Evolutionary conservation across 129 eudicot species (phyloP), one percentile per base, ranked within the genome.

Genomic region (Solidago caesia): DNA sequence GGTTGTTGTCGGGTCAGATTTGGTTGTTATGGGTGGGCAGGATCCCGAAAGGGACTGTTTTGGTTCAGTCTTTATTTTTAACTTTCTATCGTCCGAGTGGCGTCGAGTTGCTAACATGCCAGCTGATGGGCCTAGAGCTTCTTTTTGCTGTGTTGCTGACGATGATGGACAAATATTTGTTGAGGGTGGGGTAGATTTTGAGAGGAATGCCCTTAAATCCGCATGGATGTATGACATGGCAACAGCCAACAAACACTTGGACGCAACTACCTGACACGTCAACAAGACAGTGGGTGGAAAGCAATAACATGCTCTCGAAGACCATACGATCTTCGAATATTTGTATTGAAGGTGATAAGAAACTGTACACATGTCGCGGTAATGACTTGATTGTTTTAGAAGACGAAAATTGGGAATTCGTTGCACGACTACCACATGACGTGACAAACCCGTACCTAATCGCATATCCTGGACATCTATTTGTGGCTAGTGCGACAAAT

Each of bases 11-110:
- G 92, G 97, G 83, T 70, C 72, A 77, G 70, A 79, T 68, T 76
- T 91, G 8, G 89, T 91, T 70, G 84, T 88, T 55, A 68, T 88
- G 78, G 97, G 92, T 52, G 97, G 97, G 86, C 81, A 81, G 70
- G 74, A 84, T 80, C 88, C 88, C 73, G 15, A 0, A 78, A 86
- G 87, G 88, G 84, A 74, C n/a, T 87, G 81, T 52, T 70, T 76
- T 2, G 65, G 43, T 47, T 73, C 68, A 11, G 92, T 91, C 1
- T 84, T 84, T 57, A 60, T 91, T n/a, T 91, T 73, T 62, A 70
- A 77, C 74, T 91, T 88, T 47, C 60, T 86, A 13, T 45, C 85
- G 7, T 87, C 83, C 57, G 83, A 80, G 75, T 91, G 96, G 97
- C 74, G 87, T 1, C 88, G 84, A 5, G 97, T n/a, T n/a, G 92